Evolutionary conservation across 2,329 filamentous ascomycete species (phyloP), one percentile per base, ranked within the genome.

Genomic region (Xylaria sp.): DNA sequence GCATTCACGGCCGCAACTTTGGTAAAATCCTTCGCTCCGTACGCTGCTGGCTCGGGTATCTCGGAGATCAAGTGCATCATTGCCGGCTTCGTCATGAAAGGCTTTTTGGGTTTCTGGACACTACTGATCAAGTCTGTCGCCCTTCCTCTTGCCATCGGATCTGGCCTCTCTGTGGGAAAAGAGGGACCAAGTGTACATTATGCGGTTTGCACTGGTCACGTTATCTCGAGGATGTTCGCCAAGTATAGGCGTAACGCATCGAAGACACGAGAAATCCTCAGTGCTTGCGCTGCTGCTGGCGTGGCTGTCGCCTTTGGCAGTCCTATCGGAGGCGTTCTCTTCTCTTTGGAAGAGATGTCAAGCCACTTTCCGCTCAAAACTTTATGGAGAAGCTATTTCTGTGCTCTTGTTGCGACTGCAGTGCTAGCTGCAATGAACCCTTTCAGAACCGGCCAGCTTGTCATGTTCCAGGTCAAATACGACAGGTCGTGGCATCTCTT

Each of bases 61-160:
- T 98, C 94, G 13, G 96, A 99, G 83, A 99, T 99, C 86, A 99
- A 99, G 81, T 97, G 94, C 81, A 98, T 99, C 78, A 97, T 99
- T 77, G 96, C 95, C 4, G 96, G 96, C 2, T 99, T 99, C 79
- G 93, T 98, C 59, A 99, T 99, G 96, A 98, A 98, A 81, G 96
- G 94, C 0, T 99, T 99, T 77, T 86, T 99, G 18, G 94, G 95
- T 23, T 91, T 91, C 75, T 94, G 93, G 88, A 98, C 96, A 5
- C 84, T 99, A 37, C 80, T 96, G 69, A 98, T 99, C 82, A 99
- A 99, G 82, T 97, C 94, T 0, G 88, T 98, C 64, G 93, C 92
- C 27, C 84, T 99, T 57, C 96, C 96, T 0, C 84, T 99, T 53
- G 93, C 95, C 51, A 99, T 99, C 78, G 94, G 92, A 13, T 98